Evolutionary conservation across 2,329 filamentous ascomycete species (phyloP), one percentile per base, ranked within the genome.

Genomic region (Clonostachys byssicola): DNA sequence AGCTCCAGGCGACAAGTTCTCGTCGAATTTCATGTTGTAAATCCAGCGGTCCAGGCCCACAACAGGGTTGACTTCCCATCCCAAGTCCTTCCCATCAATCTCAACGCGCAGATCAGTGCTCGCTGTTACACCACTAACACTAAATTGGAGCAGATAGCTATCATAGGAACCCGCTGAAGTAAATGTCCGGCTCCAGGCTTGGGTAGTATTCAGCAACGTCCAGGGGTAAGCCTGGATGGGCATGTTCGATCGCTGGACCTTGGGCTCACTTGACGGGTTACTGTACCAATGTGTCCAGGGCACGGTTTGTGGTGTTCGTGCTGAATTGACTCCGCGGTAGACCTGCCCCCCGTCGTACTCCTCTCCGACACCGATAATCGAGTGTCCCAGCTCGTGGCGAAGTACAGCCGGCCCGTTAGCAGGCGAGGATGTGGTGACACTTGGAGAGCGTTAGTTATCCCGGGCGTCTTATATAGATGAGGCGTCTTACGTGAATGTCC

Each of bases 351-450:
- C 60, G 44, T 62, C 60, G 40, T 62, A 62, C 41, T 62, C 60
- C 44, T 62, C 60, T 13, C 60, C 60, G 6, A 62, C 58, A 20
- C 58, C 58, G 40, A 83, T 62, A 33, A 62, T 60, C 16, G 60
- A 62, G 39, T 62, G 60, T n/a, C 60, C 60, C 12, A 62, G 52
- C 49, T 62, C 60, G 41, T 62, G 60, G 40, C 60, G 60, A 18
- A 62, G 52, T 20, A 62, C 53, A 2, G 54, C 59, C 4, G 60
- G 56, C 7, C 59, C 60, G 34, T 58, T 62, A 40, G 46, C 48
- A 12, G 54, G 54, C 8, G 60, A 62, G 10, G 59, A 50, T 2
- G 60, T 61, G 7, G 56, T 52, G 43, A 60, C 57, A n/a, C 56
- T 61, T 6, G 10, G 23, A 30, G 23, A 30, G 23, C 8, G n/a